Percentiles rank a stretch among this genome's conserved stretches.
Evolutionary conservation across 1,284 basidiomycete species (phyloP).

Genomic region (Sanghuangporus baumii): DNA sequence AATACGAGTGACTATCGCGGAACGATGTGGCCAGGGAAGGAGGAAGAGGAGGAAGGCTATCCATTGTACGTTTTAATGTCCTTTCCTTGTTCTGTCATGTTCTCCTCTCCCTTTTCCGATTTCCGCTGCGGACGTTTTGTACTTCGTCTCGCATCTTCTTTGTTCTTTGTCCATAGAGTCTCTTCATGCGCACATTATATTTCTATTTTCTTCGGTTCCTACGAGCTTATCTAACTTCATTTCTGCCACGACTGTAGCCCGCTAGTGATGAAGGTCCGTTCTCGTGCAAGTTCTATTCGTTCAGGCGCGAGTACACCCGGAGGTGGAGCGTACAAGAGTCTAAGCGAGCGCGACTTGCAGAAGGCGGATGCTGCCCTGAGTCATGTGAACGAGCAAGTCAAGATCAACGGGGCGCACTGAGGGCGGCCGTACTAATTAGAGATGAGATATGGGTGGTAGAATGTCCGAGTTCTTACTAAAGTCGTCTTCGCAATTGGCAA

Average conservation of each 20-base stretch:
- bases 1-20: conserved; percentile 88
- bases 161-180: not conserved
- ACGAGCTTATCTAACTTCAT: not conserved
- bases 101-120: not conserved
- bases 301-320: conserved; percentile 88
- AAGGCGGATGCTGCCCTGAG: conserved; percentile 82
- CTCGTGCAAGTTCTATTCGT: conserved; percentile 78
- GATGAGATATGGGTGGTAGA: not conserved
- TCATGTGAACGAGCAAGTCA: conserved; percentile 35
- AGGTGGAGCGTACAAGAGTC: conserved; percentile 65
- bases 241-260: conserved; percentile 45
- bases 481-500: not conserved
- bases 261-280: conserved; percentile 86
- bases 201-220: not conserved
- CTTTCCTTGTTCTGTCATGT: conserved; percentile 12
- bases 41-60: conserved; percentile 89
- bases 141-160: not conserved
- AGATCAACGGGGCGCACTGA: conserved; percentile 25
- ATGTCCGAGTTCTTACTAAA: not conserved
- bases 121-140: not conserved
- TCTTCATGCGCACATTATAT: conserved; percentile 16
- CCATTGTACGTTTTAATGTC: conserved; percentile 60
- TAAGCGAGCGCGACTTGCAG: conserved; percentile 80
- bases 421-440: not conserved
- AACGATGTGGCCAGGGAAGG: conserved; percentile 58